These are phyloP conservation scores for Rhododendron vialii DNA, from an alignment of 148 eudicot species.

Conservation along the genomic window DNA sequence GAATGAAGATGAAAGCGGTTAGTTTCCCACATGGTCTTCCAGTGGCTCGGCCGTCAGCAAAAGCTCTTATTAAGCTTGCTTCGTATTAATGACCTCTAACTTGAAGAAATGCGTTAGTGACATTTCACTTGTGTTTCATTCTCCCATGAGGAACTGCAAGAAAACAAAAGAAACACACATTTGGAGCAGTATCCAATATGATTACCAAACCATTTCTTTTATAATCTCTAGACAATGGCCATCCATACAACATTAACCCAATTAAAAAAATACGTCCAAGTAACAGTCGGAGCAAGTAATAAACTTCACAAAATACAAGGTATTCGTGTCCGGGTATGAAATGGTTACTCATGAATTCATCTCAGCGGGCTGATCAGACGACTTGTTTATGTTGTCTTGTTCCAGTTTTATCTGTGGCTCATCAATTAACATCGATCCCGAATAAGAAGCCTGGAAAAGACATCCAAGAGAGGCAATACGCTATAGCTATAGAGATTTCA, in stretches of 20 bases:
- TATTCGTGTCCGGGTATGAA: neutral
- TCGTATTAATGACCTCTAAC: neutral
- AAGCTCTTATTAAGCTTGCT: neutral
- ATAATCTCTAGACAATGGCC: neutral
- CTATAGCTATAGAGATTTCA: neutral
- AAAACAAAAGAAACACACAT: neutral
- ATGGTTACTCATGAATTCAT: conserved; percentile 22
- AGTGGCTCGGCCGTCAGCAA: neutral
- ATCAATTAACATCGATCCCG: conserved; percentile 20
- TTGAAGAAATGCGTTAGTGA: neutral
- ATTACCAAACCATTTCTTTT: neutral
- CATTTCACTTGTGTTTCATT: neutral
- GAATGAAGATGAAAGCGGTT: neutral
- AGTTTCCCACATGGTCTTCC: neutral
- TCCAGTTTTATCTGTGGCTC: conserved; percentile 36
- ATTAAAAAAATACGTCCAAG: neutral
- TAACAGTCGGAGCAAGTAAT: neutral
- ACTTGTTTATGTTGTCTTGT: conserved; percentile 40
- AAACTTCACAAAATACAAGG: neutral
- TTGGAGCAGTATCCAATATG: neutral
- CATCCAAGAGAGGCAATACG: neutral
- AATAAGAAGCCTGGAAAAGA: conserved; percentile 24
- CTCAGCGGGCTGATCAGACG: conserved; percentile 33
- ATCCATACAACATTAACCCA: neutral
- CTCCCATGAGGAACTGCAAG: neutral